These are phyloP conservation scores for Podochytrium sp. DNA, from an alignment of 192 early-diverging fungal species.

Conservation along the genomic window DNA sequence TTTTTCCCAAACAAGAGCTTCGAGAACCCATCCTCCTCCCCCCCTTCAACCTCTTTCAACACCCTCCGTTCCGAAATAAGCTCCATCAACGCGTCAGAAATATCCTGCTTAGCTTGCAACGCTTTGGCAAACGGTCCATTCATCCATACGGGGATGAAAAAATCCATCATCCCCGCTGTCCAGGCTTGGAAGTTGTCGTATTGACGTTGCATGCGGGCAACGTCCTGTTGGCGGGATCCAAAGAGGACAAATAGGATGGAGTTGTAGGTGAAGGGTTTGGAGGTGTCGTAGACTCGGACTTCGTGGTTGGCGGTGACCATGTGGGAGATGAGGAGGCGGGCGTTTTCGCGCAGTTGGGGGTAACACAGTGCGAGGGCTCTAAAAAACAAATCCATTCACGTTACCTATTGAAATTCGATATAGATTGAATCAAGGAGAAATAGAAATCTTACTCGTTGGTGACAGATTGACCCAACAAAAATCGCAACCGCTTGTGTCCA, in stretches of 20 bases:
- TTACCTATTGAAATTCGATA: background rate
- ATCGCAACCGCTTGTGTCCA: background rate
- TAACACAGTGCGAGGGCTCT: background rate
- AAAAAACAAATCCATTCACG: background rate
- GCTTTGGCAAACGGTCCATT: no score
- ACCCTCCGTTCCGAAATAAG: slow-evolving; percentile 7
- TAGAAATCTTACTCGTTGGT: slow-evolving; percentile 1
- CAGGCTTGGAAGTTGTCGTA: background rate
- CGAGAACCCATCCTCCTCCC: background rate
- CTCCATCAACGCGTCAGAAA: background rate
- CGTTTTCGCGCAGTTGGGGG: background rate
- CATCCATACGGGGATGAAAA: no score
- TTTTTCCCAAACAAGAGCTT: background rate
- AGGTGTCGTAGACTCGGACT: background rate
- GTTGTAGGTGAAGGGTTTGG: slow-evolving; percentile 21
- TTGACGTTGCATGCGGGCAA: no score
- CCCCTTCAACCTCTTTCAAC: no score
- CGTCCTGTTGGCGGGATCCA: no score
- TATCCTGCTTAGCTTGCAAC: background rate
- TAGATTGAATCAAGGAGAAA: no score
- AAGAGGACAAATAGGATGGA: no score
- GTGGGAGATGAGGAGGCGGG: background rate
- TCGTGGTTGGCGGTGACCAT: background rate
- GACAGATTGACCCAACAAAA: slow-evolving; percentile 1
- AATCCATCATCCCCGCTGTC: no score